phyloP scores from a whole-genome alignment of 305 asterid species.

The Coffea humblotiana region DNA sequence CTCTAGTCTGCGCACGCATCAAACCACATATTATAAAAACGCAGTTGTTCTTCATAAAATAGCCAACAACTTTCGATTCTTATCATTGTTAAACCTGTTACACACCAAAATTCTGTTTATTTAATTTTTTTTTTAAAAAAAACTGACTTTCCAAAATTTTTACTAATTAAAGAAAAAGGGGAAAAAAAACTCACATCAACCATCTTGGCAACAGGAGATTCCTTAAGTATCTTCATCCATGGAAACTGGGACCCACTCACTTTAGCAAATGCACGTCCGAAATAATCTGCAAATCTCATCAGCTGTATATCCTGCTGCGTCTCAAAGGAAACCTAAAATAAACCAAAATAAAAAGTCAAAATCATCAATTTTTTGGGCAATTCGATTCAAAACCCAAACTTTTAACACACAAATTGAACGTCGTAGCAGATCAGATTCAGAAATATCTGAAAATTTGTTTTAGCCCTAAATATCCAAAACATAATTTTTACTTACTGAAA shows the following conservation, averaged over 20 bases:
- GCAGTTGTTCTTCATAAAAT: not conserved
- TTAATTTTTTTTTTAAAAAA: not conserved
- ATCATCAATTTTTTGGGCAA: not conserved
- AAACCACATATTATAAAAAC: not conserved
- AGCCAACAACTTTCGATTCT: not conserved
- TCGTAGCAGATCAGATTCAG: constrained; percentile 17
- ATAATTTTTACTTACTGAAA: constrained; percentile 25
- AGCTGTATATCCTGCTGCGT: constrained; percentile 42
- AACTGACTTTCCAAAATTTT: not conserved
- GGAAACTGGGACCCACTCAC: constrained; percentile 47
- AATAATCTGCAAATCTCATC: constrained; percentile 51
- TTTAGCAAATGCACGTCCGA: constrained; percentile 44
- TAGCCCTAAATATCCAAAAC: not conserved
- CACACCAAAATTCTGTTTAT: not conserved
- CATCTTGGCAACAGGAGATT: constrained; percentile 41
- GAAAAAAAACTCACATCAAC: constrained; percentile 40
- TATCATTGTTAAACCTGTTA: not conserved
- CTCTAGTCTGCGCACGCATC: not conserved
- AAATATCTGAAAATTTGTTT: not conserved
- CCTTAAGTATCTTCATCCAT: constrained; percentile 49
- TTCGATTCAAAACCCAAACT: constrained; percentile 3
- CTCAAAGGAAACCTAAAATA: constrained; percentile 32
- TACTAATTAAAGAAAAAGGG: not conserved
- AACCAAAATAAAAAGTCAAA: not conserved
- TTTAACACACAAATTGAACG: not conserved